Evolutionary conservation across 768 basidiomycete genomes (phyloP).

Genomic region (Boletus tomentosulus): DNA sequence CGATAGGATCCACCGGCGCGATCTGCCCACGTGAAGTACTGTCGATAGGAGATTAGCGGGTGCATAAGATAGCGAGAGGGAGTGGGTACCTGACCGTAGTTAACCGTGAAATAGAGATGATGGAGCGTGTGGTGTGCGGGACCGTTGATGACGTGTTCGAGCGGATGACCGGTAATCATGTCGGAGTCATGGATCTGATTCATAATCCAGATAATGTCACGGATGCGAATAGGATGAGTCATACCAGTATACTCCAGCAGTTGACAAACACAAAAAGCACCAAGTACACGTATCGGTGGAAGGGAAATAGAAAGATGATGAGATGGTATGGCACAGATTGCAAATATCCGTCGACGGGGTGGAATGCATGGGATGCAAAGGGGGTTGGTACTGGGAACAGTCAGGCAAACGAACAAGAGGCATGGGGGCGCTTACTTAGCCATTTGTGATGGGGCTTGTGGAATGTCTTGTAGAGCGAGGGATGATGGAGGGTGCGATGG

Average conservation of each 20-base stretch:
- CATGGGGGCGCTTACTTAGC: constrained; percentile 60
- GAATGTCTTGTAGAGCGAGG: constrained; percentile 79
- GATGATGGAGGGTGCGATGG: constrained; percentile 87
- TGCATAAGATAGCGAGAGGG: constrained; percentile 31
- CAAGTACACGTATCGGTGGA: constrained; percentile 83
- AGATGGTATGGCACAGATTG: constrained; percentile 96
- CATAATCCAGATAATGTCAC: not conserved
- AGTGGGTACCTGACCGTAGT: constrained; percentile 85
- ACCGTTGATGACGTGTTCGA: constrained; percentile 93
- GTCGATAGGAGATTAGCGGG: constrained; percentile 21
- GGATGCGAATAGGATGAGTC: constrained; percentile 21
- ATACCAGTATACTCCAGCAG: constrained; percentile 87
- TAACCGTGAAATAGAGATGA: constrained; percentile 94
- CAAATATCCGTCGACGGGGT: constrained; percentile 89
- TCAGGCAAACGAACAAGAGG: constrained; percentile 3
- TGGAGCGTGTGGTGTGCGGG: constrained; percentile 97
- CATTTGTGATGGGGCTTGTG: constrained; percentile 99
- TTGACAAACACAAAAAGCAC: constrained; percentile 88
- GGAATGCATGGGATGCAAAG: constrained; percentile 97
- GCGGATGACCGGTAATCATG: constrained; percentile 89
- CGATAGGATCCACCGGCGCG: constrained; percentile 81
- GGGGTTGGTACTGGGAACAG: constrained; percentile 80
- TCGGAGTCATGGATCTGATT: constrained; percentile 94
- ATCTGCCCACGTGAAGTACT: constrained; percentile 98
- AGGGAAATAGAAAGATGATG: constrained; percentile 85